Evolutionary conservation across 441 rosid genomes (phyloP).

Genomic region (Pelargonium myrrhifolium): DNA sequence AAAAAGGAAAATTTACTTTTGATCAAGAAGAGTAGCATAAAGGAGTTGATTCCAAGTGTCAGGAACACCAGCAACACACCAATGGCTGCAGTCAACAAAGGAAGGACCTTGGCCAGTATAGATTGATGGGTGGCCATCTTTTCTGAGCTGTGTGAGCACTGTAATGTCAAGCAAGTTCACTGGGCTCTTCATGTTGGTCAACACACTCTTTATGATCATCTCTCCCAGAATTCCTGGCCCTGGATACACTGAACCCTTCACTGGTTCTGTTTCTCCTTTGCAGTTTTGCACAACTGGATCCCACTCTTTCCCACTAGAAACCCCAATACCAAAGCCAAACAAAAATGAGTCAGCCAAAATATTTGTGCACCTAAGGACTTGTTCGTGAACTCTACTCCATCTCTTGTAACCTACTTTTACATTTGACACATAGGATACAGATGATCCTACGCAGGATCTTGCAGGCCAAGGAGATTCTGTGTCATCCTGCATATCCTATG

Average conservation of each 20-base stretch:
- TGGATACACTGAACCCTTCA: constrained; percentile 29
- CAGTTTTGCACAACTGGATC: constrained; percentile 27
- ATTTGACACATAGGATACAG: too few relatives aligned
- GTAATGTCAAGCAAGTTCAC: constrained; percentile 42
- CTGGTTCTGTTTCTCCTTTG: constrained; percentile 40
- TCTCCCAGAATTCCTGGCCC: constrained; percentile 28
- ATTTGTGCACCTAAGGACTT: too few relatives aligned
- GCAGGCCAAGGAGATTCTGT: too few relatives aligned
- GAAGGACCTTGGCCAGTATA: constrained; percentile 28
- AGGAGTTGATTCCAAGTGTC: constrained; percentile 58
- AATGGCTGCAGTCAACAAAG: constrained; percentile 48
- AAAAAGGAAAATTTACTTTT: too few relatives aligned
- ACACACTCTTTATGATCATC: constrained; percentile 29
- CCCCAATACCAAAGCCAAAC: neutral
- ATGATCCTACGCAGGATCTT: too few relatives aligned
- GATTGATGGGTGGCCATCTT: constrained; percentile 54
- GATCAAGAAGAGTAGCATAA: constrained; percentile 16
- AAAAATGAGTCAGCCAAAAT: neutral
- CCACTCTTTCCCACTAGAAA: constrained; percentile 34
- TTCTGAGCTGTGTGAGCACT: constrained; percentile 42
- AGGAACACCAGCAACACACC: constrained; percentile 63
- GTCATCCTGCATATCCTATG: too few relatives aligned
- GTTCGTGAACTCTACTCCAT: too few relatives aligned
- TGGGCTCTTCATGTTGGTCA: constrained; percentile 34
- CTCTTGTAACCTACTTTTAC: too few relatives aligned